These are phyloP conservation scores for Cordyceps fumosorosea DNA, from an alignment of 2,329 filamentous ascomycete species.

Conservation along the genomic window DNA sequence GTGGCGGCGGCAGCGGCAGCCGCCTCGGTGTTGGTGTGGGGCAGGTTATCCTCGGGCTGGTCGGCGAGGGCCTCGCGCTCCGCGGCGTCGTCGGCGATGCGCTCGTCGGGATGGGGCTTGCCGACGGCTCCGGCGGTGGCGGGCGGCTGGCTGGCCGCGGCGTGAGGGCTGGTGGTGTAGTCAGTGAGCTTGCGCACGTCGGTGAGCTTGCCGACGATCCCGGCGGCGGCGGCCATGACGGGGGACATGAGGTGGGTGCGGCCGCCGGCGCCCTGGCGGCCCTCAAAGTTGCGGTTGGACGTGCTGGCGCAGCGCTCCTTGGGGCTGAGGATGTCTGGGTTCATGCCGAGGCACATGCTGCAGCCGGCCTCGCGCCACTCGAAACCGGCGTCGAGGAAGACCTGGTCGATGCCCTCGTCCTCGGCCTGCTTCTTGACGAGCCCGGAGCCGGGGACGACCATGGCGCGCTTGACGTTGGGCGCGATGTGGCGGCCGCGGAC, in stretches of 20 bases:
- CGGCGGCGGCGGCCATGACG: constrained; percentile 89
- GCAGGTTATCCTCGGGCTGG: constrained; percentile 56
- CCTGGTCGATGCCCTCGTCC: constrained; percentile 83
- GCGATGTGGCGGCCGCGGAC: constrained; percentile 85
- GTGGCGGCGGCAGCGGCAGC: constrained; percentile 26
- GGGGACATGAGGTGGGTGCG: constrained; percentile 96
- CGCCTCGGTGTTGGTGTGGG: constrained; percentile 56
- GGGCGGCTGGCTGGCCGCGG: constrained; percentile 42
- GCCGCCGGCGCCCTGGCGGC: constrained; percentile 84
- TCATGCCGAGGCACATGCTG: constrained; percentile 99
- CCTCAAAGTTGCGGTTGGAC: constrained; percentile 96
- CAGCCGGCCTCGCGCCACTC: constrained; percentile 98
- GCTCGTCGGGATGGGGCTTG: constrained; percentile 47
- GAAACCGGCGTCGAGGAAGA: constrained; percentile 87
- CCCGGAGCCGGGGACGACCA: constrained; percentile 95
- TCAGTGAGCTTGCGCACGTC: constrained; percentile 77
- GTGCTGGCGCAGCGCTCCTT: constrained; percentile 92
- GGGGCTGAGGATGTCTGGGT: constrained; percentile 91
- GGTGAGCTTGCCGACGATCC: constrained; percentile 81
- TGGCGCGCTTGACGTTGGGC: constrained; percentile 81
- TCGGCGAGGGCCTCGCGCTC: constrained; percentile 49
- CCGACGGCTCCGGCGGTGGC: constrained; percentile 30
- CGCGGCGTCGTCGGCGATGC: constrained; percentile 42
- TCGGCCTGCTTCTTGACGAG: constrained; percentile 91
- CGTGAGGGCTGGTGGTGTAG: constrained; percentile 52